phyloP scores from a whole-genome alignment of 2,329 filamentous ascomycete genomes.

The Microcera coccophila region DNA sequence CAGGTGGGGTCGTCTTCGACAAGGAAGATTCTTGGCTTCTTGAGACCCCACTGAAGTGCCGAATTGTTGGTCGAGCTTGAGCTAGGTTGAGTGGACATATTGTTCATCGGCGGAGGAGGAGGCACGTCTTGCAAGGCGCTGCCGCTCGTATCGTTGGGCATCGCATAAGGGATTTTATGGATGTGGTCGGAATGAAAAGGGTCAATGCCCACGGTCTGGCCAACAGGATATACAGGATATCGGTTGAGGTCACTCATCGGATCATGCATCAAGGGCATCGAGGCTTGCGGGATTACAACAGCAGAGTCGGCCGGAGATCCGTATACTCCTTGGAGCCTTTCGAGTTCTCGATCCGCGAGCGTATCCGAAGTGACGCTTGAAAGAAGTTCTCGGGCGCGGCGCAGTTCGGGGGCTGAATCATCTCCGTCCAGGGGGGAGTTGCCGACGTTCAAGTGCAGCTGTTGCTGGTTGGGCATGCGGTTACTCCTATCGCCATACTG shows the following conservation, averaged over 20 bases:
- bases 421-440: slow-evolving; percentile 44
- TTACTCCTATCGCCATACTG: slow-evolving; percentile 45
- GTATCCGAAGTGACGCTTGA: slow-evolving; percentile 50
- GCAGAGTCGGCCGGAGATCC: slow-evolving; percentile 53
- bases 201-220: slow-evolving; percentile 86
- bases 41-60: slow-evolving; percentile 49
- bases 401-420: slow-evolving; percentile 50
- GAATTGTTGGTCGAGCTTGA: slow-evolving; percentile 35
- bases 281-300: slow-evolving; percentile 37
- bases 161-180: slow-evolving; percentile 85
- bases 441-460: slow-evolving; percentile 34
- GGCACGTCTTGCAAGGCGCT: slow-evolving; percentile 36
- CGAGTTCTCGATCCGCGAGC: slow-evolving; percentile 52
- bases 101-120: slow-evolving; percentile 35
- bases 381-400: slow-evolving; percentile 54
- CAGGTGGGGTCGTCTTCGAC: slow-evolving; percentile 78
- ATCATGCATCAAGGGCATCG: slow-evolving; percentile 49
- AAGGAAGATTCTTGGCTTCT: slow-evolving; percentile 76
- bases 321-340: slow-evolving; percentile 53
- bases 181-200: slow-evolving; percentile 93
- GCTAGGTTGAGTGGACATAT: slow-evolving; percentile 19
- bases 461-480: slow-evolving; percentile 32
- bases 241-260: slow-evolving; percentile 52
- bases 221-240: slow-evolving; percentile 83
- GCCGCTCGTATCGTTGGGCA: slow-evolving; percentile 53